phyloP scores from a whole-genome alignment of 371 early-diverging fungal genomes.

The Batrachochytrium dendrobatidis region DNA sequence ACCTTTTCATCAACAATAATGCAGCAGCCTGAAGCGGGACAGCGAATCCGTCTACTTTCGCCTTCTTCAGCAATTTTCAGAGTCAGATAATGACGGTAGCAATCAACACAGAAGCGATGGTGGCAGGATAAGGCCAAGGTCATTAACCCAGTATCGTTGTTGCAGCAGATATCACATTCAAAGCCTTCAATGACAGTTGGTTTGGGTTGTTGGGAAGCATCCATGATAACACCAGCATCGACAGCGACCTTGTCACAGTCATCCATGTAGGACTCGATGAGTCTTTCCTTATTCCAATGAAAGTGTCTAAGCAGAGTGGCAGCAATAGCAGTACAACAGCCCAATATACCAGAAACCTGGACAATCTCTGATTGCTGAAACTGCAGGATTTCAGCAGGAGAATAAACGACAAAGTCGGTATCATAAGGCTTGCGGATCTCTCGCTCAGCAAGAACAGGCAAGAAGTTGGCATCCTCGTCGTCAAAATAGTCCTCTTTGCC shows the following conservation, averaged over 20 bases:
- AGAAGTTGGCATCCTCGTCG: slow-evolving; percentile 17
- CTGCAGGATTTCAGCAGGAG: slow-evolving; percentile 39
- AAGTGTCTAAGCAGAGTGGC: slow-evolving; percentile 61
- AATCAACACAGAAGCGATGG: slow-evolving; percentile 78
- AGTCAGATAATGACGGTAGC: slow-evolving; percentile 75
- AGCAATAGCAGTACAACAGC: slow-evolving; percentile 47
- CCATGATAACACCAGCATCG: slow-evolving; percentile 68
- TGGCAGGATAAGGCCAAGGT: slow-evolving; percentile 61
- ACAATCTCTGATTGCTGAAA: slow-evolving; percentile 45
- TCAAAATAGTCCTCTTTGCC: slow-evolving; percentile 35
- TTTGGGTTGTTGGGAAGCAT: slow-evolving; percentile 32
- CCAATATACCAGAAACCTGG: slow-evolving; percentile 58
- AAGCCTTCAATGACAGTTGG: slow-evolving; percentile 41
- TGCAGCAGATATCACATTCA: slow-evolving; percentile 82
- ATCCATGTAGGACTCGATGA: slow-evolving; percentile 85
- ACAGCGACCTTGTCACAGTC: slow-evolving; percentile 56
- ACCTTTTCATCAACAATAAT: slow-evolving; percentile 74
- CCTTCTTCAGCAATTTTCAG: slow-evolving; percentile 85
- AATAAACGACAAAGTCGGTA: slow-evolving; percentile 58
- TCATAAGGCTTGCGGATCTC: slow-evolving; percentile 51
- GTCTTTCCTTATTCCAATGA: slow-evolving; percentile 87
- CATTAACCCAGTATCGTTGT: slow-evolving; percentile 39
- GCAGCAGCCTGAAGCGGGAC: slow-evolving; percentile 71
- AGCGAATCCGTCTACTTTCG: slow-evolving; percentile 76
- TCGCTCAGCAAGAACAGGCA: slow-evolving; percentile 29